phyloP scores from a whole-genome alignment of 139 green algal genomes.

The Tetradesmus obliquus region DNA sequence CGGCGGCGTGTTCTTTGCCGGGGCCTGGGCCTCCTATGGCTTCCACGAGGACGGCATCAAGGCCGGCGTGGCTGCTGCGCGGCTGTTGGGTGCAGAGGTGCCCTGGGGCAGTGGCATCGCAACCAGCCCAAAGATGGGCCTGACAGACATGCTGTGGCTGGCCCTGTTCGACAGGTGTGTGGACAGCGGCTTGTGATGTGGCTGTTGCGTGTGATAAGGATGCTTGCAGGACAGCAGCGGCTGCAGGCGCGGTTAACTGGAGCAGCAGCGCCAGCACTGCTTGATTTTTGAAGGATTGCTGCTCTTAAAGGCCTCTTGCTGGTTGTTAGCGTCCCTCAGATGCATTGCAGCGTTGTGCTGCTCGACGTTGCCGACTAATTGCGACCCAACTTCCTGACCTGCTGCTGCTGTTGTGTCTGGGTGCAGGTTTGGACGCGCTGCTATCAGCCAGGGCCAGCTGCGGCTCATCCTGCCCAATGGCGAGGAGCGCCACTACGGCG shows the following conservation, averaged over 20 bases:
- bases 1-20: slow-evolving; percentile 66
- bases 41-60: slow-evolving; percentile 98
- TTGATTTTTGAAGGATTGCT: background rate
- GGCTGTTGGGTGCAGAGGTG: slow-evolving; percentile 52
- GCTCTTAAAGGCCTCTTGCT: background rate
- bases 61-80: slow-evolving; percentile 73
- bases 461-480: slow-evolving; percentile 89
- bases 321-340: background rate
- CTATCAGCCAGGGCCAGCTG: slow-evolving; percentile 74
- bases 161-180: slow-evolving; percentile 49
- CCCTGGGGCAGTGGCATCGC: slow-evolving; percentile 68
- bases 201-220: background rate
- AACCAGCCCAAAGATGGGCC: slow-evolving; percentile 74
- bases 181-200: background rate
- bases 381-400: background rate
- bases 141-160: slow-evolving; percentile 47
- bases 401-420: slow-evolving; percentile 1
- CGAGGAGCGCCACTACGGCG: slow-evolving; percentile 78
- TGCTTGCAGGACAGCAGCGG: background rate
- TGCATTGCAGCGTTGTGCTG: background rate
- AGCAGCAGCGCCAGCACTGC: background rate
- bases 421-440: slow-evolving; percentile 65
- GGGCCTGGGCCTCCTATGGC: slow-evolving; percentile 92
- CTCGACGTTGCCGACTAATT: background rate
- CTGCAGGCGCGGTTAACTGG: too few species aligned